Evolutionary conservation across 164 flowering plant genomes (phyloP).

Genomic region (Piper betle): DNA sequence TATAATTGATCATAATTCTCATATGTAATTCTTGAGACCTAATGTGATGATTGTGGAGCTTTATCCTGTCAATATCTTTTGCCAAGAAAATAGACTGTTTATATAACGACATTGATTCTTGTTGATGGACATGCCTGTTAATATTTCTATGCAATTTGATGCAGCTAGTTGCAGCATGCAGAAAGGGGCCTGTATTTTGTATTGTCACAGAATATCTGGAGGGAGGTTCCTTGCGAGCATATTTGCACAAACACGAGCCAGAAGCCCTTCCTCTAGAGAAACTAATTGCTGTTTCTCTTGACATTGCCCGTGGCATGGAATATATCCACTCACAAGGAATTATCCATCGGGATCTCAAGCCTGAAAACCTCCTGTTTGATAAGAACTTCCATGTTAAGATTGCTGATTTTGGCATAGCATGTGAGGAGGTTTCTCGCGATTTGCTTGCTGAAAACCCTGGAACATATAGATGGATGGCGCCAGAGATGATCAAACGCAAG

Average conservation of each 20-base stretch:
- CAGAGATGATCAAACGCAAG: slow-evolving; percentile 82
- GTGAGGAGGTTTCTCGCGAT: slow-evolving; percentile 70
- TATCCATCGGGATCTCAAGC: slow-evolving; percentile 82
- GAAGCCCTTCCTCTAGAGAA: slow-evolving; percentile 46
- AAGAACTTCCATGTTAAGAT: slow-evolving; percentile 53
- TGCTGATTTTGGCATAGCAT: slow-evolving; percentile 94
- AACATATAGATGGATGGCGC: slow-evolving; percentile 98
- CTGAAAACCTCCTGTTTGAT: slow-evolving; percentile 75
- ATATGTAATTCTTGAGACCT: no score
- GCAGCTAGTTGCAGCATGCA: slow-evolving; percentile 81
- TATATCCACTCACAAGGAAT: slow-evolving; percentile 83
- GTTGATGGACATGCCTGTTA: background rate
- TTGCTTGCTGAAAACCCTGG: slow-evolving; percentile 73
- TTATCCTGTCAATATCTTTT: background rate
- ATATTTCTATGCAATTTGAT: background rate
- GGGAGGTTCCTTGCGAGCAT: slow-evolving; percentile 80
- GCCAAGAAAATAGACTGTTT: no score
- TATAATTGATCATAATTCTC: no score
- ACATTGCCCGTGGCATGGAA: slow-evolving; percentile 87
- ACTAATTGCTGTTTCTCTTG: slow-evolving; percentile 48
- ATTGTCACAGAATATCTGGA: slow-evolving; percentile 69
- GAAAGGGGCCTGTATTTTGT: slow-evolving; percentile 65
- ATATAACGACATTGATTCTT: background rate
- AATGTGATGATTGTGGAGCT: no score
- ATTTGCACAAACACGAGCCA: slow-evolving; percentile 57